Base-by-base conservation (phyloP, 1,139 yeast species). In the Taphrina communis region DNA sequence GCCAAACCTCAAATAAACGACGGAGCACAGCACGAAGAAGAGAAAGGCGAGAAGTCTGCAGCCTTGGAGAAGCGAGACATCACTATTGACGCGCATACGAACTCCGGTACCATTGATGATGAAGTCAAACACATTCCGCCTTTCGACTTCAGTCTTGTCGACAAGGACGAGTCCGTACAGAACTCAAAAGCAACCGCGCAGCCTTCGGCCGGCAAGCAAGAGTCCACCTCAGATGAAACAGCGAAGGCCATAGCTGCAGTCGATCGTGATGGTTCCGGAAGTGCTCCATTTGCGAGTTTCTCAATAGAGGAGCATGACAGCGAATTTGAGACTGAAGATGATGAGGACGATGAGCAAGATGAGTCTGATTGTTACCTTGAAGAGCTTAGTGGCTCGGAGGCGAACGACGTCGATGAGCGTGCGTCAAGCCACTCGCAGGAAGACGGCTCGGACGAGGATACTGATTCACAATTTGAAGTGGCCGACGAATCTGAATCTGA, bases 81-180 rank as follows among this genome's bases (percentile, higher is more conserved):
- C 31, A 25, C 31, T 25, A 25, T 25, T 25, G 31, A 25, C 31
- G 31, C 31, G 31, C 31, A 25, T 25, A 4, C 31, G 31, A 25
- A 25, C 4, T 25, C 31, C 31, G 31, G 31, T 25, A 25, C 31
- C 31, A 25, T 25, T 25, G 51, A 52, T 25, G 59, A 42, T 0
- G 42, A 21, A 17, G 36, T 50, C 31, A 60, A 60, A 38, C 56
- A 48, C 38, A 52, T 21, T 2, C 65, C 65, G 14, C 57, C 65
- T 8, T 50, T 60, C 17, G 48, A 48, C 38, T 44, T 58, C 31
- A 38, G 53, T n/a, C 51, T 21, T 42, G 50, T 25, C 6, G 35
- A 35, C 4, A 19, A 25, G 21, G n/a, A 38, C 1, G 36, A 38
- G 14, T 14, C 14, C 14, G 11, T 14, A 14, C 42, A 39, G 42